Percentiles rank a stretch among this genome's conserved stretches.
These are phyloP conservation scores for Beauveria sp. DNA, from an alignment of 2,329 filamentous ascomycete genomes.

Conservation along the genomic window DNA sequence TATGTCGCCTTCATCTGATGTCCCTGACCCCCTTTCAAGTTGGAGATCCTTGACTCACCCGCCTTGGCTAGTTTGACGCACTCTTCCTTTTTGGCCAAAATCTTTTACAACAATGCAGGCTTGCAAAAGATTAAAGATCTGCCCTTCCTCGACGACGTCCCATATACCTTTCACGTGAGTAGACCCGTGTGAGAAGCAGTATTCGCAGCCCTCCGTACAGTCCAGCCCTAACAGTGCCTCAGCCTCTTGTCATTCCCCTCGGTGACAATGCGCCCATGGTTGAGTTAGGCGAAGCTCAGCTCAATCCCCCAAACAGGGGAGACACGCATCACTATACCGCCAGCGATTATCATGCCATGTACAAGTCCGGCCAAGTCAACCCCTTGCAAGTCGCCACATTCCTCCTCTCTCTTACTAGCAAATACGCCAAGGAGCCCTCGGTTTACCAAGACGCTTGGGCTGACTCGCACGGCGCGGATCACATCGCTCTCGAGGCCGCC, in stretches of 20 bases:
- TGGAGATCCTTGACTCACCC: neutral
- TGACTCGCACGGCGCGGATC: conserved; percentile 48
- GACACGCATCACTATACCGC: conserved; percentile 57
- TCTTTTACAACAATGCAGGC: conserved; percentile 63
- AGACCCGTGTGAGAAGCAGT: neutral
- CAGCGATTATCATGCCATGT: conserved; percentile 70
- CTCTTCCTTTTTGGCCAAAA: conserved; percentile 51
- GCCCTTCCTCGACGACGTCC: conserved; percentile 35
- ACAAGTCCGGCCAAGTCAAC: conserved; percentile 60
- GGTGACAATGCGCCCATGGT: conserved; percentile 29
- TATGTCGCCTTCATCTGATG: neutral
- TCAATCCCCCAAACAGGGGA: conserved; percentile 31
- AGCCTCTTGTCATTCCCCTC: conserved; percentile 52
- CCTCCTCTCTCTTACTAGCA: conserved; percentile 62
- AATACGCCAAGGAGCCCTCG: conserved; percentile 43
- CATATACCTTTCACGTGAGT: conserved; percentile 41
- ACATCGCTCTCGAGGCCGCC: conserved; percentile 59
- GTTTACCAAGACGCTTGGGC: conserved; percentile 67
- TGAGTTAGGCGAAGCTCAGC: conserved; percentile 34
- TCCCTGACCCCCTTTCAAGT: neutral
- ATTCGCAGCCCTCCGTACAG: neutral
- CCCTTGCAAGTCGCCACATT: conserved; percentile 64
- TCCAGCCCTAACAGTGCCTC: neutral
- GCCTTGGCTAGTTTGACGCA: conserved; percentile 46
- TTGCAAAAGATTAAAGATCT: conserved; percentile 42